Base-by-base conservation (phyloP, 2,329 filamentous ascomycete genomes). In the Tolypocladium tropicale region DNA sequence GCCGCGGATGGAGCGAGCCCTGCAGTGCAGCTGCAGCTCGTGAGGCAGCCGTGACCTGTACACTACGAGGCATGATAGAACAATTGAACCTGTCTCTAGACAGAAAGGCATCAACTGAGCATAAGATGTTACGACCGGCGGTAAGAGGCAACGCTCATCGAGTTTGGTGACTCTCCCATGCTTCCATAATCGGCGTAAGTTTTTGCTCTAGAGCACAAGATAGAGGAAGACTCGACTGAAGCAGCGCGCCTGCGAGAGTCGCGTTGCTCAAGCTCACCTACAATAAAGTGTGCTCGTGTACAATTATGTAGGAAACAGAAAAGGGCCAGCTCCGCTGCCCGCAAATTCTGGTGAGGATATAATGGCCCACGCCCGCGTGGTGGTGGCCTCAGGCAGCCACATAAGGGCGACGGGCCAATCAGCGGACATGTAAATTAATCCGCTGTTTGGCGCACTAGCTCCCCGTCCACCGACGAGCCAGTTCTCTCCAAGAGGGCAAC, bases 1-100 rank as follows among this genome's bases (percentile, higher is more conserved):
- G 55, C 93, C 93, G 0, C 84, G 81, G 67, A 78, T 78, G 50
- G 84, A 85, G 71, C 82, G 90, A 62, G 89, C 88, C 36, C 84
- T 96, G 82, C 93, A 96, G 76, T 97, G 94, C 70, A 95, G 90
- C 68, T 99, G 94, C 73, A 96, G 90, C 69, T 96, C 93, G 28
- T 95, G 76, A 53, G 46, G 18, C 46, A 18, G 12, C 28, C 9
- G 21, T 21, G 23, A 14, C 28, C 14, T 32, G 28, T 21, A n/a
- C 46, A 21, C 10, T 50, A 50, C 28, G 46, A 21, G 12, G 33
- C 6, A 32, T 18, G 25, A 49, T 32, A 49, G 43, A 30, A 30
- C 28, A 50, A 33, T 50, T 3, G 46, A 50, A 12, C 28, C 46
- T 2, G 4, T 21, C 33, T 28, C 46, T 5, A 14, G 18, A 21